These are phyloP conservation scores for Mortierella sp. DNA, from an alignment of 371 early-diverging fungal genomes.

Conservation along the genomic window DNA sequence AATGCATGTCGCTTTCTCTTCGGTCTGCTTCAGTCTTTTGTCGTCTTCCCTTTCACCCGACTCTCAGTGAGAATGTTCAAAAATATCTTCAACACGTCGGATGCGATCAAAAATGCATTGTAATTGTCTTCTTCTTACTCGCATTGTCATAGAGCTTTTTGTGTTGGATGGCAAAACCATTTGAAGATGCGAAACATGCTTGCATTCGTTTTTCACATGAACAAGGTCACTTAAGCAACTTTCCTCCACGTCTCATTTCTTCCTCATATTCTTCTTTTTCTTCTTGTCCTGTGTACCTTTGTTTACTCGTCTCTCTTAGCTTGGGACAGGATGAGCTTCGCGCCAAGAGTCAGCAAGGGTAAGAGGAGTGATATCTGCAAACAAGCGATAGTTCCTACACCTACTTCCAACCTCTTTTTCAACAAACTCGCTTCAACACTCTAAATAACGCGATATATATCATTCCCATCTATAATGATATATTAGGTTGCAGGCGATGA, in stretches of 20 bases:
- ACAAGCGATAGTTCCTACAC: no score
- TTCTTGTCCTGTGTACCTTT: neutral
- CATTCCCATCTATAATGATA: conserved; percentile 1
- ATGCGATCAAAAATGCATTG: conserved; percentile 44
- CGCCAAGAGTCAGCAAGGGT: conserved; percentile 48
- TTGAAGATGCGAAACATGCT: neutral
- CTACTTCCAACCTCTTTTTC: no score
- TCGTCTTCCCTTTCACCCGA: neutral
- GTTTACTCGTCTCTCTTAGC: no score
- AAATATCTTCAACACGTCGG: conserved; percentile 44
- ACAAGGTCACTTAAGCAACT: no score
- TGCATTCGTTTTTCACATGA: no score
- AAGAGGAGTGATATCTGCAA: no score
- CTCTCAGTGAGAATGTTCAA: conserved; percentile 27
- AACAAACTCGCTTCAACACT: no score
- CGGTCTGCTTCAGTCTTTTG: no score
- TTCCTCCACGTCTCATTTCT: neutral
- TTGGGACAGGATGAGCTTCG: conserved; percentile 48
- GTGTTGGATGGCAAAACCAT: neutral
- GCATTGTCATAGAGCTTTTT: no score
- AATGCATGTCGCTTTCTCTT: no score
- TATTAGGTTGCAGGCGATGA: conserved; percentile 42
- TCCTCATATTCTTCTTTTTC: neutral
- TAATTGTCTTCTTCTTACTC: conserved; percentile 6
- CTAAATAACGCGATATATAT: no score